Evolutionary conservation across 1,139 yeast genomes (phyloP), one percentile per base, ranked within the genome.

Genomic region (Kodamaea sp.): DNA sequence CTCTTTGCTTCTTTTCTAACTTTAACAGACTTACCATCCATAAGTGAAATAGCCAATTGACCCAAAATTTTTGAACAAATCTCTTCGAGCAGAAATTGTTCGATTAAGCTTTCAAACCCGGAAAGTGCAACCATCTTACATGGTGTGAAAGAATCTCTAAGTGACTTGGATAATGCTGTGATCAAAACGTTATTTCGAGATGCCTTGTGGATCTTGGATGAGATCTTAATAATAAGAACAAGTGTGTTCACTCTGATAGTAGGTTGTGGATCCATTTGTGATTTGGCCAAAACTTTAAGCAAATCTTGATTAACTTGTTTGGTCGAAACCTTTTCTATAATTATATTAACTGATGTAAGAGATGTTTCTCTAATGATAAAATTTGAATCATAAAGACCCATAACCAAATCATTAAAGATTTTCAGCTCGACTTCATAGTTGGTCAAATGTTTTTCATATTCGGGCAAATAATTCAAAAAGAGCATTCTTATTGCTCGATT

Each of bases 271-370:
- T 92, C 98, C 58, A 78, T 82, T 58, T 90, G 97, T 1, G 95
- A 79, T 55, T 85, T 87, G 1, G 97, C 97, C 42, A 92, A 65
- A 36, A 80, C 75, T 49, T 95, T 75, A 38, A 92, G 67, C 29
- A 92, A 64, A 41, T 92, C 97, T 52, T 89, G 90, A 55, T 92
- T 92, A 36, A 90, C 70, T 56, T 87, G 95, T 39, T 96, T 77
- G 29, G 82, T 88, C 0, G 87, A 73, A 4, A 92, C 71, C 50
- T 81, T 81, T 24, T 81, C 81, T 2, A 83, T 78, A 27, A 92
- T 64, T 5, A 68, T 62, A 3, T 83, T 73, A 6, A 88, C 77
- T 1, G 90, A 78, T 38, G 82, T 83, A 33, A 92, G 67, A 0
- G 97, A 86, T 31, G 84, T 87, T 49, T 86, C 89, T 44, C 97